Conservation (phyloP, 805 yeast species). For the Teunomyces gatunensis region DNA sequence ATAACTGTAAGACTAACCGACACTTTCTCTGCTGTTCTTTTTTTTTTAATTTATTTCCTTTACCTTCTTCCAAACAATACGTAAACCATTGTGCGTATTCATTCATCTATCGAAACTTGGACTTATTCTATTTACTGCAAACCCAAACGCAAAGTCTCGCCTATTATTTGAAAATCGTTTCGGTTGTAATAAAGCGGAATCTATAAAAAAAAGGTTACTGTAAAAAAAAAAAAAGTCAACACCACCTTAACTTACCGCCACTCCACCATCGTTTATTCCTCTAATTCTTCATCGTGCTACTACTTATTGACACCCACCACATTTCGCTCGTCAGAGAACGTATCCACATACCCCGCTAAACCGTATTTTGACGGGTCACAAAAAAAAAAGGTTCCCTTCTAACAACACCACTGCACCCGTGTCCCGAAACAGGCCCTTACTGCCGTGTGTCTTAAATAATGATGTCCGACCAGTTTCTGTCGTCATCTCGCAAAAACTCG, state of each 20-base stretch:
- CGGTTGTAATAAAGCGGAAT: not conserved
- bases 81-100: too few species aligned
- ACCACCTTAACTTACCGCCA: not conserved
- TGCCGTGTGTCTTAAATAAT: too few species aligned
- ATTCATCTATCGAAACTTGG: not conserved
- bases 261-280: not conserved
- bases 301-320: not conserved
- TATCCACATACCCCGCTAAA: not conserved
- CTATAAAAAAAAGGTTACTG: not conserved
- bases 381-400: not conserved
- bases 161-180: not conserved
- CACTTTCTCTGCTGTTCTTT: too few species aligned
- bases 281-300: not conserved
- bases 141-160: not conserved
- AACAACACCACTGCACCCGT: not conserved
- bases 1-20: too few species aligned
- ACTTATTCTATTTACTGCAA: not conserved
- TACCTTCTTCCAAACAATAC: too few species aligned
- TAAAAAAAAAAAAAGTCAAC: not conserved
- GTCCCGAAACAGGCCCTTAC: too few species aligned
- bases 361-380: not conserved
- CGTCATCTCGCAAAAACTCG: conserved; percentile 8
- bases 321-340: not conserved
- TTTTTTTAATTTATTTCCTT: too few species aligned
- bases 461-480: conserved; percentile 4